Evolutionary conservation across 139 green algal genomes (phyloP).

Genomic region (Chlorella sp.): DNA sequence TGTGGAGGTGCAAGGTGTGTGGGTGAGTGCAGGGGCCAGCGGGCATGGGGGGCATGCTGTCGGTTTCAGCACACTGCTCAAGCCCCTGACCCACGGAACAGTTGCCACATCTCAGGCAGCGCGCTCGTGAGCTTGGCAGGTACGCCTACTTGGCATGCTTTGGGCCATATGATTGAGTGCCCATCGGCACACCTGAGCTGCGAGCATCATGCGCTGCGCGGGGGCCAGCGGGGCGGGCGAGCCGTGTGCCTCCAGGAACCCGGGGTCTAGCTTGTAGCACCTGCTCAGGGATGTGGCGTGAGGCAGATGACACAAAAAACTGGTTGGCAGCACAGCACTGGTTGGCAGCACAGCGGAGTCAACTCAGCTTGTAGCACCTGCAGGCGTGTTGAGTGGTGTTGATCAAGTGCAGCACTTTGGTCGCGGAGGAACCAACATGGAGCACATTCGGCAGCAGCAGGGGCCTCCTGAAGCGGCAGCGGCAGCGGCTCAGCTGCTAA

Average conservation of each 20-base stretch:
- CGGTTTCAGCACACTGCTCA: too few relatives aligned
- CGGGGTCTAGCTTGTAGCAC: slow-evolving; percentile 14
- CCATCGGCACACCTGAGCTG: neutral
- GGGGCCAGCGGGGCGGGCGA: slow-evolving; percentile 21
- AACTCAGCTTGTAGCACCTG: neutral
- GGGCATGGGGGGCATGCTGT: neutral
- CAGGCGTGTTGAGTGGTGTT: too few relatives aligned
- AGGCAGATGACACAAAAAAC: neutral
- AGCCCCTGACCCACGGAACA: neutral
- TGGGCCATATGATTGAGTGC: neutral
- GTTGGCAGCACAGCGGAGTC: neutral
- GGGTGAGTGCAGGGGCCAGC: neutral
- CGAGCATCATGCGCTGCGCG: slow-evolving; percentile 28
- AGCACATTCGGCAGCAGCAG: too few relatives aligned
- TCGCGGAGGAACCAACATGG: too few relatives aligned
- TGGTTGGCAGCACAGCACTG: neutral
- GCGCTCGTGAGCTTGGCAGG: neutral
- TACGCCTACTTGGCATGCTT: neutral
- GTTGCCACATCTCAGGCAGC: neutral
- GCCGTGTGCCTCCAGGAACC: slow-evolving; percentile 16
- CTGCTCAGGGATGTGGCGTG: neutral
- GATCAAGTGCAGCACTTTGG: too few relatives aligned
- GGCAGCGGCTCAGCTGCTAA: too few relatives aligned
- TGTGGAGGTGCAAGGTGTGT: neutral
- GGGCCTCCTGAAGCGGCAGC: too few relatives aligned